These are phyloP conservation scores for Alternaria longipes DNA, from an alignment of 2,329 filamentous ascomycete genomes.

Conservation along the genomic window DNA sequence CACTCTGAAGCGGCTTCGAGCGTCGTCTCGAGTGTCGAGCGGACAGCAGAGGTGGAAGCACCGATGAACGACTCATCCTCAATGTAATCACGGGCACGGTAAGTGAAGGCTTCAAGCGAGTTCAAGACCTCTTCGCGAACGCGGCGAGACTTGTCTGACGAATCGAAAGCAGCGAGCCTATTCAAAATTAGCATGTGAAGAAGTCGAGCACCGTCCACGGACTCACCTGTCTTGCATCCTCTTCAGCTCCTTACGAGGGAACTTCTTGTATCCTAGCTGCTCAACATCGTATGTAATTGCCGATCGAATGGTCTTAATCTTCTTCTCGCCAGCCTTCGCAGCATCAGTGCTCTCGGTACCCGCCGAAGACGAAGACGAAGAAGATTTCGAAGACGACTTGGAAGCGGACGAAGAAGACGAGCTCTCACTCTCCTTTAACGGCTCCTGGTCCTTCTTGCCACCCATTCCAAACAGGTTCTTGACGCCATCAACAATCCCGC, in stretches of 20 bases:
- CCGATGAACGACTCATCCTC: slow-evolving; percentile 78
- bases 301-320: slow-evolving; percentile 63
- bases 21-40: slow-evolving; percentile 72
- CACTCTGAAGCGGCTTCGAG: slow-evolving; percentile 80
- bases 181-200: slow-evolving; percentile 22
- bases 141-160: slow-evolving; percentile 79
- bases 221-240: slow-evolving; percentile 67
- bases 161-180: slow-evolving; percentile 83
- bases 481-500: slow-evolving; percentile 87
- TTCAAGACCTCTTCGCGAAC: slow-evolving; percentile 88
- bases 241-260: slow-evolving; percentile 67
- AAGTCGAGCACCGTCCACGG: background rate
- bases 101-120: slow-evolving; percentile 91
- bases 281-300: slow-evolving; percentile 59
- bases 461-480: slow-evolving; percentile 97
- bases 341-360: slow-evolving; percentile 60
- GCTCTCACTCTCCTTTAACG: slow-evolving; percentile 65
- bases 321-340: slow-evolving; percentile 57
- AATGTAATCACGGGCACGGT: slow-evolving; percentile 83
- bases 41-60: slow-evolving; percentile 74
- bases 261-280: slow-evolving; percentile 61
- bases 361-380: slow-evolving; percentile 55
- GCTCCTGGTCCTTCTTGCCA: slow-evolving; percentile 83
- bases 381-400: slow-evolving; percentile 56
- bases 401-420: slow-evolving; percentile 53